These are phyloP conservation scores for Trichoderma cornu-damae DNA, from an alignment of 2,329 filamentous ascomycete species.

Conservation along the genomic window DNA sequence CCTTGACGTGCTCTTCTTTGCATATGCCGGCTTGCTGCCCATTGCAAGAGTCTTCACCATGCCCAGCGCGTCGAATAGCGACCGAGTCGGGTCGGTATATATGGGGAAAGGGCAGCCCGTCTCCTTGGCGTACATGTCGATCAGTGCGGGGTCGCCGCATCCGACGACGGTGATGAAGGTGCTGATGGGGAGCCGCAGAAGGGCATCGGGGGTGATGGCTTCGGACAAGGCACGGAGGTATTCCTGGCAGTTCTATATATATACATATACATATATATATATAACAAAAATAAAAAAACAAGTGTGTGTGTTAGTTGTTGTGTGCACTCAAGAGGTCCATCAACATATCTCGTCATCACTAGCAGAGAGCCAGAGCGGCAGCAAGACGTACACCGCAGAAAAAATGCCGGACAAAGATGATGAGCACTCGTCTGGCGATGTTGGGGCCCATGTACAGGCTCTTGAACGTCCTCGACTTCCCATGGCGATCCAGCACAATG, in stretches of 20 bases:
- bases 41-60: conserved; percentile 61
- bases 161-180: conserved; percentile 67
- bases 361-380: neutral
- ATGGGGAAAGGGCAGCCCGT: conserved; percentile 67
- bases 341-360: neutral
- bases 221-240: conserved; percentile 60
- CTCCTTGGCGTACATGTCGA: conserved; percentile 58
- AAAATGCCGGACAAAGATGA: conserved; percentile 75
- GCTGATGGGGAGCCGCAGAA: conserved; percentile 45
- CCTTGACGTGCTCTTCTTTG: conserved; percentile 50
- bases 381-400: conserved; percentile 64
- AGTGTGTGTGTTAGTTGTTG: conserved; percentile 15
- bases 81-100: conserved; percentile 66
- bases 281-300: too few species aligned
- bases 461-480: conserved; percentile 56
- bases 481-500: conserved; percentile 56
- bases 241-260: conserved; percentile 74
- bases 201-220: conserved; percentile 50
- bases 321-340: neutral
- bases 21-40: conserved; percentile 59
- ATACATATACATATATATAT: too few species aligned
- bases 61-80: conserved; percentile 61
- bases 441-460: conserved; percentile 55
- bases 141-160: conserved; percentile 64
- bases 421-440: conserved; percentile 52